A percentile compares a stretch with the other conserved stretches of the same genome.
These are phyloP conservation scores for Daedaleopsis nitida DNA, from an alignment of 768 basidiomycete genomes.

Conservation along the genomic window DNA sequence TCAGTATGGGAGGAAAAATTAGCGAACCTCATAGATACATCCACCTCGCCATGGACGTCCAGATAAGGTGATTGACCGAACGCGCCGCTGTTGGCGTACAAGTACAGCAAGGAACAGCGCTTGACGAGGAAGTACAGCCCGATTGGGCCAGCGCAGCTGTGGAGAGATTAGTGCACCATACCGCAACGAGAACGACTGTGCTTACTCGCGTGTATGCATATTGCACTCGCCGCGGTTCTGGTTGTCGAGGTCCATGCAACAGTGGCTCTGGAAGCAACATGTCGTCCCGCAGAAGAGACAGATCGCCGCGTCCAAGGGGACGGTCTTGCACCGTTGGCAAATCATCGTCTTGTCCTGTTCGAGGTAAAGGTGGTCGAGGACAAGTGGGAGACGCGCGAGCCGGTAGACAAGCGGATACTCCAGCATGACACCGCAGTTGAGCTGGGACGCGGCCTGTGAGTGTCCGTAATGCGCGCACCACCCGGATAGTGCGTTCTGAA, in stretches of 20 bases:
- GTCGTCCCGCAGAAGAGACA: conserved; percentile 89
- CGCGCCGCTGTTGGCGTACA: conserved; percentile 88
- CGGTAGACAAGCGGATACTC: conserved; percentile 87
- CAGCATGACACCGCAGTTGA: conserved; percentile 76
- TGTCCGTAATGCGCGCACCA: conserved; percentile 92
- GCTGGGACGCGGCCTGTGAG: conserved; percentile 74
- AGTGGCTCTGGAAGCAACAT: conserved; percentile 90
- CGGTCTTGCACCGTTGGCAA: conserved; percentile 76
- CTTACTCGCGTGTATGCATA: conserved; percentile 91
- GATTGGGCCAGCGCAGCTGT: conserved; percentile 85
- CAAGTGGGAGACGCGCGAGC: conserved; percentile 75
- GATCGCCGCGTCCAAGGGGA: conserved; percentile 85
- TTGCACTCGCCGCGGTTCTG: conserved; percentile 87
- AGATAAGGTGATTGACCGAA: conserved; percentile 90
- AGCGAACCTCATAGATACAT: conserved; percentile 84
- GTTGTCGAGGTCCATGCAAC: conserved; percentile 77
- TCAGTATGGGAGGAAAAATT: not conserved
- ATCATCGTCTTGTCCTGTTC: conserved; percentile 69
- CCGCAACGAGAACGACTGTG: not conserved
- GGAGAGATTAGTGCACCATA: not conserved
- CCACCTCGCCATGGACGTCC: conserved; percentile 92
- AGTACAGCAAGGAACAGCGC: conserved; percentile 85
- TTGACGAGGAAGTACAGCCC: conserved; percentile 93
- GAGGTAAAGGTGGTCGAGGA: conserved; percentile 84
- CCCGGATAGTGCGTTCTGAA: conserved; percentile 86